Base-by-base conservation (phyloP, 2,329 filamentous ascomycete species). In the Alternaria novae-zelandiae region DNA sequence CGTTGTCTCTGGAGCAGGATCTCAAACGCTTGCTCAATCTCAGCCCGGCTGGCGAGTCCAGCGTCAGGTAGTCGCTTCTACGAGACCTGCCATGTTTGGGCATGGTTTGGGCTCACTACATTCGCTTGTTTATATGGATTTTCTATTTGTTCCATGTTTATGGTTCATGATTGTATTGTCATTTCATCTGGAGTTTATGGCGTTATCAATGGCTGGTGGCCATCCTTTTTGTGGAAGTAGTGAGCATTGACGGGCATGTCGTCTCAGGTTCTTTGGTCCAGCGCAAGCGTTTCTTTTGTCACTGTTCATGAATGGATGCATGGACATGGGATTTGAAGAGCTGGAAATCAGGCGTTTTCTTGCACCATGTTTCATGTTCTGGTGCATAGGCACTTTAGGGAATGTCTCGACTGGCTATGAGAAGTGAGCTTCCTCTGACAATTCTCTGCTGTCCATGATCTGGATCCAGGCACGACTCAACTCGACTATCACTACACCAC, bases 1-100 rank as follows among this genome's bases (percentile, higher is more conserved):
- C 70, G 7, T 65, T 70, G 59, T 66, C 75, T 66, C 65, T 79
- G 57, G 77, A 78, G 68, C 72, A 78, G 68, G 71, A 79, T 59
- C 68, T 79, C 51, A 79, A 78, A 67, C 76, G 76, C 26, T 64
- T 79, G 68, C 75, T 79, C 54, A 79, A 79, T 59, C 61, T 79
- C 25, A 71, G 71, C 30, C 51, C 68, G 32, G 53, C 69, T 23
- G 73, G 69, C 36, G 69, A 72, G 23, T 61, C 67, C 17, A 66
- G 71, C 60, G 72, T 72, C 47, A 69, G 67, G 55, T 78, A 74
- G 57, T 55, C 54, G 63, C 61, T 57, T 63, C 55, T 21, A 28
- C 54, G 17, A 45, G 63, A 54, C 47, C 65, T 68, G 59, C 51
- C 51, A 72, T 74, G 72, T 59, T 60, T 73, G 72, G 74, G 72